A percentile compares a stretch with the other conserved stretches of the same genome.
Conservation (phyloP, 768 basidiomycete genomes). For the Floccularia luteovirens region DNA sequence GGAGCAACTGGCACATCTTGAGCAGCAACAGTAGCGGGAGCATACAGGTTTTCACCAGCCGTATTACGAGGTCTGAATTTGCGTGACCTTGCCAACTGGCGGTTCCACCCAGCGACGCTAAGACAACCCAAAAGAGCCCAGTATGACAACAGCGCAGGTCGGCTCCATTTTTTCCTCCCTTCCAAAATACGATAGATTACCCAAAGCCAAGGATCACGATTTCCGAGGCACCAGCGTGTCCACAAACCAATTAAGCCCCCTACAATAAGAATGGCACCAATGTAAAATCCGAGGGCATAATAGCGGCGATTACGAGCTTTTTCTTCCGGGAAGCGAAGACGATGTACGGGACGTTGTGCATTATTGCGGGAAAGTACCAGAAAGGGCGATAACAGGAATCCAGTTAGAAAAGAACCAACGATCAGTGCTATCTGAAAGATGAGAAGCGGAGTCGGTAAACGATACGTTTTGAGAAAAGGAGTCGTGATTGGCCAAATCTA, state of each 20-base stretch:
- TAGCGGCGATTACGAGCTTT: conserved; percentile 75
- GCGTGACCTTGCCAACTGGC: conserved; percentile 77
- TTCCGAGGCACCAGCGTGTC: conserved; percentile 82
- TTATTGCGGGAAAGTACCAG: conserved; percentile 89
- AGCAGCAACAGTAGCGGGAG: conserved; percentile 15
- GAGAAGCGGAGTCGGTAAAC: conserved; percentile 86
- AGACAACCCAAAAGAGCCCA: conserved; percentile 78
- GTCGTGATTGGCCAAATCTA: conserved; percentile 79
- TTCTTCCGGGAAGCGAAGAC: conserved; percentile 78
- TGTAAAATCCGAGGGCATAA: conserved; percentile 81
- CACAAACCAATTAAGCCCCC: conserved; percentile 83
- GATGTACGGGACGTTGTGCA: conserved; percentile 76
- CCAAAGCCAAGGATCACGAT: conserved; percentile 87
- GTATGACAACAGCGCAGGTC: conserved; percentile 72
- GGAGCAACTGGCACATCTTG: conserved; percentile 9
- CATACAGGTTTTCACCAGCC: conserved; percentile 25
- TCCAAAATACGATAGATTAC: conserved; percentile 69
- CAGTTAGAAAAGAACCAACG: conserved; percentile 86
- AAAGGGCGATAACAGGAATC: conserved; percentile 90
- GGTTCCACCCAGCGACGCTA: conserved; percentile 92
- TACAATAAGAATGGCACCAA: conserved; percentile 69
- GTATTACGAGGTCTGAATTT: conserved; percentile 49
- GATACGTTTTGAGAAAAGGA: conserved; percentile 84
- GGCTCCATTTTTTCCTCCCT: conserved; percentile 70
- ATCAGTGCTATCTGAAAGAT: conserved; percentile 90